Base-by-base conservation (phyloP, 176 grass and related monocot species). In the Calamus simplicifolius region DNA sequence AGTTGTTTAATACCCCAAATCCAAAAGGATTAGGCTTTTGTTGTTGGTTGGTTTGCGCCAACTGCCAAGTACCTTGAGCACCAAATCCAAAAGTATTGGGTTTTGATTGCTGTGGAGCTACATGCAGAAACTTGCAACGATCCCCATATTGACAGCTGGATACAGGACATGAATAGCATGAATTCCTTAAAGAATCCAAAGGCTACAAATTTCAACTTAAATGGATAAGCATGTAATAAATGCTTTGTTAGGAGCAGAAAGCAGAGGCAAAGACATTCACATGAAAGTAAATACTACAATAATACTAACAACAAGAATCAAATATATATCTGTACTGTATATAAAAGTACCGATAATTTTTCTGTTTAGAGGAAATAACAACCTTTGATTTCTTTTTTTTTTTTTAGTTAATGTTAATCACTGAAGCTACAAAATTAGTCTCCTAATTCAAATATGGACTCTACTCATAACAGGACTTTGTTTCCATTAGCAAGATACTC, bases 61-160 rank as follows among this genome's bases (percentile, higher is more conserved):
- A 63, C 5, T 61, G 59, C 19, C 21, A 14, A 16, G 59, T 27
- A 16, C 58, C 64, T 51, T 54, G 68, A 0, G 66, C 43, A 5
- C 86, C 91, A 57, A 90, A 95, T 15, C 83, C 86, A 55, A 87
- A 95, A 1, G 83, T 80, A 55, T 84, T 95, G 38, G 91, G 52
- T 5, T 65, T 95, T 49, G 67, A 35, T 61, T 89, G 81, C 61
- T 88, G 79, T 27, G 75, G 82, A 70, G 75, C 77, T 16, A 52
- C 63, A 72, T 97, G 92, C 63, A 68, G 61, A 63, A 66, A 97
- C 77, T 72, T 91, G 51, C 92, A 97, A 28, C 87, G 76, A 4
- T 73, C 81, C 49, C 92, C 92, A 75, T 80, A 97, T 66, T 72
- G 81, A 73, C 87, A 97, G 51, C 92, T 97, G 70, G 30, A 62